Conservation (phyloP, 441 rosid genomes). For the Eutrema salsugineum region DNA sequence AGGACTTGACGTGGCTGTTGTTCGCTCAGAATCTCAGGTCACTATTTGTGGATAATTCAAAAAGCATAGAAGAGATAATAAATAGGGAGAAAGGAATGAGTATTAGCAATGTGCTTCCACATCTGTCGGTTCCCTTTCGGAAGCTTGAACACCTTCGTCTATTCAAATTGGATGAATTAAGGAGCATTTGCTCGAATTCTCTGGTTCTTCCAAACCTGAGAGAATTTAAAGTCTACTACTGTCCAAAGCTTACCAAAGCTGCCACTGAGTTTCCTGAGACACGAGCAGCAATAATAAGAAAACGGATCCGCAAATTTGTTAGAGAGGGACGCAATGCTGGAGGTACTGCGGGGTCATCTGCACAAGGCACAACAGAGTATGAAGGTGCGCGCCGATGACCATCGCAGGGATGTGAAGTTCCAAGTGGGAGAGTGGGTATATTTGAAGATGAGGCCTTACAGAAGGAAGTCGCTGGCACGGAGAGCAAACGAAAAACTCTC, state of each 20-base stretch:
- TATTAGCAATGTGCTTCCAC: neutral
- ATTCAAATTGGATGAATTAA: neutral
- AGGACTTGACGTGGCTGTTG: conserved; percentile 19
- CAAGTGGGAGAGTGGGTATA: no score
- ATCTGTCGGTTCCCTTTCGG: conserved; percentile 1
- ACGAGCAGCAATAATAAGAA: neutral
- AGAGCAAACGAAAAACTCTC: neutral
- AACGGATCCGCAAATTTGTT: no score
- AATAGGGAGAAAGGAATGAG: neutral
- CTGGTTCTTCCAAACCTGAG: neutral
- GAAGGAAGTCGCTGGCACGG: neutral
- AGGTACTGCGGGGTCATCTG: no score
- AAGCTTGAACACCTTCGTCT: conserved; percentile 2
- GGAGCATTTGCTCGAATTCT: neutral
- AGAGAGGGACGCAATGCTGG: no score
- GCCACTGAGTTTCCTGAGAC: neutral
- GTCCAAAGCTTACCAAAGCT: neutral
- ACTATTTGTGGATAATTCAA: neutral
- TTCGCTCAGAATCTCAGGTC: neutral
- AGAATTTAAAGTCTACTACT: neutral
- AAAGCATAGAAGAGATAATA: neutral
- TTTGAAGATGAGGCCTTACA: no score
- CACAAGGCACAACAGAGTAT: no score
- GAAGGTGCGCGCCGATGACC: no score
- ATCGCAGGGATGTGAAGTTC: no score